phyloP scores from a whole-genome alignment of 352 stramenopile genomes.

The Globisporangium recalcitrans region DNA sequence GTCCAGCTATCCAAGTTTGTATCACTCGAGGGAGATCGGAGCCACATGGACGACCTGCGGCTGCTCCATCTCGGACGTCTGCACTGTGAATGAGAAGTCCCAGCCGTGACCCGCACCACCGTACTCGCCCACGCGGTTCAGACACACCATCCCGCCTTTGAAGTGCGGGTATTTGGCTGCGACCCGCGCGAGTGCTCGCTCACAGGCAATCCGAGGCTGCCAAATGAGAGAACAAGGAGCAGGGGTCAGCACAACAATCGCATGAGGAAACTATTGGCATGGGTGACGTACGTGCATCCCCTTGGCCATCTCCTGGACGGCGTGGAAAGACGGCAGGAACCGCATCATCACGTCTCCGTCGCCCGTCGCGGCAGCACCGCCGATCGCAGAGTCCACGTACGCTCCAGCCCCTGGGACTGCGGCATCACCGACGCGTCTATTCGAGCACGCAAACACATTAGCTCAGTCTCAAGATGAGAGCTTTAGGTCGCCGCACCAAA shows the following conservation, averaged over 20 bases:
- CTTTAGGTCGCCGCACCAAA: too few species aligned
- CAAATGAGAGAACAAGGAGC: not conserved
- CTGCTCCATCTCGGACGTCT: slow-evolving; percentile 47
- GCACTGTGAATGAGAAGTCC: slow-evolving; percentile 67
- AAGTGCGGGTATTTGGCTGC: slow-evolving; percentile 53
- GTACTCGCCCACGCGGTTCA: slow-evolving; percentile 67
- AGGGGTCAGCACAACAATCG: not conserved
- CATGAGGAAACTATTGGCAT: too few species aligned
- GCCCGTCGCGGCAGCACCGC: slow-evolving; percentile 80
- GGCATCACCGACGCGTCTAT: slow-evolving; percentile 84
- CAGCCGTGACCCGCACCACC: slow-evolving; percentile 71
- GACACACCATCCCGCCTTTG: slow-evolving; percentile 73
- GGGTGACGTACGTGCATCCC: slow-evolving; percentile 66
- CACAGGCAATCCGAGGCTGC: slow-evolving; percentile 61
- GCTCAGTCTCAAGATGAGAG: not conserved
- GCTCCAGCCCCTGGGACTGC: slow-evolving; percentile 78
- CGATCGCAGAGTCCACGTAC: slow-evolving; percentile 81
- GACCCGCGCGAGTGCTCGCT: slow-evolving; percentile 47
- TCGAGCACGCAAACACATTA: not conserved
- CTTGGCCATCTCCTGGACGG: slow-evolving; percentile 74
- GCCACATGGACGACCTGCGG: slow-evolving; percentile 51
- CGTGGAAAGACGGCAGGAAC: slow-evolving; percentile 83
- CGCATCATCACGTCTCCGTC: slow-evolving; percentile 92
- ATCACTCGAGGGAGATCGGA: slow-evolving; percentile 27
- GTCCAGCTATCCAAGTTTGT: not conserved